Conservation (phyloP, 1,139 yeast genomes). For the Geotrichum bryndzae region DNA sequence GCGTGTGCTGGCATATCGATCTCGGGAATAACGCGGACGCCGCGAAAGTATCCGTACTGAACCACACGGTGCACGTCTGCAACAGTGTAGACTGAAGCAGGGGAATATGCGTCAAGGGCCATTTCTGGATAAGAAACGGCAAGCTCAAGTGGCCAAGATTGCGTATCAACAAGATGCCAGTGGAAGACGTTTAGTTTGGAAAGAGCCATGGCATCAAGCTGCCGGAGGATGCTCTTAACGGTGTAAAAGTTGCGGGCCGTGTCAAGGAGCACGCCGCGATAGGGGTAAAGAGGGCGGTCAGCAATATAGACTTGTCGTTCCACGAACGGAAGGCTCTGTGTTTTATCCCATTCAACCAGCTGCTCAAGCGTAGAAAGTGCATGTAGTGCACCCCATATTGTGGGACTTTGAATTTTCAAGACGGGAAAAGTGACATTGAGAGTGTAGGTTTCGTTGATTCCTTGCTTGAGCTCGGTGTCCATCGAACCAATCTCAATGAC, state of each 20-base stretch:
- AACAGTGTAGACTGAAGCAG: conserved; percentile 36
- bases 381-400: conserved; percentile 46
- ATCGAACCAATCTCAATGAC: not conserved
- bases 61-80: conserved; percentile 36
- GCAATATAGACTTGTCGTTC: conserved; percentile 38
- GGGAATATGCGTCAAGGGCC: conserved; percentile 43
- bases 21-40: conserved; percentile 46
- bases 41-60: conserved; percentile 39
- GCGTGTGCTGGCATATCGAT: conserved; percentile 48
- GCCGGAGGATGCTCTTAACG: conserved; percentile 35
- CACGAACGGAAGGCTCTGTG: conserved; percentile 18
- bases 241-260: conserved; percentile 42
- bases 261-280: conserved; percentile 45
- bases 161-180: conserved; percentile 45
- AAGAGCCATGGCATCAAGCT: conserved; percentile 43
- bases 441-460: conserved; percentile 42
- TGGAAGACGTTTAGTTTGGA: conserved; percentile 43
- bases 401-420: conserved; percentile 35
- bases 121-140: conserved; percentile 39
- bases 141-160: conserved; percentile 43
- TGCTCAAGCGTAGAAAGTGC: conserved; percentile 45
- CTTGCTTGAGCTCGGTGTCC: conserved; percentile 37
- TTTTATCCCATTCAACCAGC: conserved; percentile 28
- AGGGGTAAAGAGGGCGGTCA: conserved; percentile 42
- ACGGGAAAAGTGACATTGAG: conserved; percentile 23